Evolutionary conservation across 129 eudicot genomes (phyloP).

Genomic region (Chrysanthemum seticuspe): DNA sequence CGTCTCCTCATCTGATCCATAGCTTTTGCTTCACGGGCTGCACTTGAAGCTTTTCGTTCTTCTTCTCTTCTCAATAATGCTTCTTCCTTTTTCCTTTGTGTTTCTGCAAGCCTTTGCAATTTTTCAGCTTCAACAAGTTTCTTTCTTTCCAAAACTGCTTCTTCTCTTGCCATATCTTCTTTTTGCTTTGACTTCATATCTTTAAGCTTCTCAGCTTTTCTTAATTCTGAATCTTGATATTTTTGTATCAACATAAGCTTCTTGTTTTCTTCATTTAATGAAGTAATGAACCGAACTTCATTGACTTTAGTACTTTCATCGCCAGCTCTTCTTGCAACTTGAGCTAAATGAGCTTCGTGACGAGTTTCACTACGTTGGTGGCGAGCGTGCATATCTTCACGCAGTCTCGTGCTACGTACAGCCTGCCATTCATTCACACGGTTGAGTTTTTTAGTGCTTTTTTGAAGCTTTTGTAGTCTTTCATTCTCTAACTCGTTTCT

Average conservation of each 20-base stretch:
- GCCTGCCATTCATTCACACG: constrained; percentile 96
- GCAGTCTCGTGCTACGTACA: constrained; percentile 76
- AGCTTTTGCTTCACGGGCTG: constrained; percentile 95
- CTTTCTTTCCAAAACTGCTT: constrained; percentile 89
- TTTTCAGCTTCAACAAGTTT: constrained; percentile 89
- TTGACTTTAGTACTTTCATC: constrained; percentile 94
- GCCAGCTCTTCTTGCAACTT: constrained; percentile 91
- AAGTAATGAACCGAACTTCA: constrained; percentile 96
- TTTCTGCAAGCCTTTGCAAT: constrained; percentile 87
- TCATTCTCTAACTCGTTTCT: constrained; percentile 84
- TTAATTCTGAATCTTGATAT: constrained; percentile 81
- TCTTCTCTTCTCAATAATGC: constrained; percentile 93
- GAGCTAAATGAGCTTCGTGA: constrained; percentile 81
- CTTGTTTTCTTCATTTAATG: constrained; percentile 84
- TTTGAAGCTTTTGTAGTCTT: constrained; percentile 84
- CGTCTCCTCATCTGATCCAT: constrained; percentile 81
- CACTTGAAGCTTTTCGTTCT: constrained; percentile 97
- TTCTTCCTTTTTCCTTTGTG: constrained; percentile 88
- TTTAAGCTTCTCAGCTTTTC: constrained; percentile 88
- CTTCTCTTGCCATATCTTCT: constrained; percentile 98
- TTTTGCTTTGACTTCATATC: constrained; percentile 78
- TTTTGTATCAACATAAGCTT: constrained; percentile 78
- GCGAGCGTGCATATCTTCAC: constrained; percentile 86
- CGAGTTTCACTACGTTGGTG: constrained; percentile 88
- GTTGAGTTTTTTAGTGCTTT: constrained; percentile 77